Percentiles rank a stretch among this genome's conserved stretches.
Evolutionary conservation across 352 stramenopile species (phyloP).

Genomic region (Phytopythium mirpurense): DNA sequence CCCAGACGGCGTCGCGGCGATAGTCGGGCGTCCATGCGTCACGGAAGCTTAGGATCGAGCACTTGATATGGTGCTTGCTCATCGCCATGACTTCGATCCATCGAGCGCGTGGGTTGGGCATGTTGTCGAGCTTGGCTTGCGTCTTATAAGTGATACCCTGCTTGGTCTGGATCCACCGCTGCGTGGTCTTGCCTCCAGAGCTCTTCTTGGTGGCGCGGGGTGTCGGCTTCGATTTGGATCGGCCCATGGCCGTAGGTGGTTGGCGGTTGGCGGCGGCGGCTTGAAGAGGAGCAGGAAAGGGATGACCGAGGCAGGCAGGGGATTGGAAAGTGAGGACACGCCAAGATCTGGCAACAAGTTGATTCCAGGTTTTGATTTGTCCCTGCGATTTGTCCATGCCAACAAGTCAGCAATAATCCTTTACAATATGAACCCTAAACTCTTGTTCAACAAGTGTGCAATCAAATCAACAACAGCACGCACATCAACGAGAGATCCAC

Average conservation of each 20-base stretch:
- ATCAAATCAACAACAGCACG: no score
- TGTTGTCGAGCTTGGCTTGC: neutral
- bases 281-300: neutral
- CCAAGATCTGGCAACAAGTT: no score
- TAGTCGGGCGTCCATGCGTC: neutral
- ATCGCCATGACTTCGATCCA: slow-evolving; percentile 5
- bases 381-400: no score
- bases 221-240: neutral
- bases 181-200: neutral
- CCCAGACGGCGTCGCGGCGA: slow-evolving; percentile 4
- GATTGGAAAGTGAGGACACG: no score
- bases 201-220: neutral
- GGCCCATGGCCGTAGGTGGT: no score
- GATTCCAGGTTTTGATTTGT: no score
- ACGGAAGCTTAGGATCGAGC: neutral
- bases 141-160: slow-evolving; percentile 4
- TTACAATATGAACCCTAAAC: no score
- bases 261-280: no score
- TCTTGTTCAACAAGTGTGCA: no score
- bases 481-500: neutral
- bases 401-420: no score
- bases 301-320: no score
- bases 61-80: neutral
- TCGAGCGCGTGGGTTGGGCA: neutral
- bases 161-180: slow-evolving; percentile 1